Evolutionary conservation across 2,329 filamentous ascomycete genomes (phyloP), one percentile per base, ranked within the genome.

Genomic region (Paradendryphiella salina): DNA sequence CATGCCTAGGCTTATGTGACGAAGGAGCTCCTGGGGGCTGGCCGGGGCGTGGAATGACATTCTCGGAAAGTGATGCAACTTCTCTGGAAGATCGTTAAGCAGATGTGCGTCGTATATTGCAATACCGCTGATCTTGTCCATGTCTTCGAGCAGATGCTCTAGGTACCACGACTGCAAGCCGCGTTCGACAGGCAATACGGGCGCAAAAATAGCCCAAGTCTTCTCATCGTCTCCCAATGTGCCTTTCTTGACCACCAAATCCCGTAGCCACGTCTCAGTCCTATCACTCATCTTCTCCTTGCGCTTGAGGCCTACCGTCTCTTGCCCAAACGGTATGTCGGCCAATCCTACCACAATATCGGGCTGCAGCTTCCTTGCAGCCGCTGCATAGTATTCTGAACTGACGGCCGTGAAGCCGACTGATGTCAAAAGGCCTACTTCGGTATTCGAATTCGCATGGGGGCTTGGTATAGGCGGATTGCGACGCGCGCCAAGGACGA

Each of bases 201-300:
- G 81, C 2, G 82, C 83, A 60, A 86, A 85, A 28, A 85, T 77
- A 36, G 53, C 54, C 54, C 63, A 73, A 13, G 49, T 48, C 13
- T 55, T 64, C 47, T 70, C 68, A 1, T 38, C 58, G 28, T 65
- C 50, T 15, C 73, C 69, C 2, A 70, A 41, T 2, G 67, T 47
- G 18, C 47, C 73, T 46, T 75, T 70, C 21, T 74, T 69, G 13
- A 75, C 73, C 29, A 91, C 77, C 42, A 90, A 84, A 56, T 88
- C 82, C 18, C 84, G 82, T 14, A 93, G 78, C 90, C 91, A 97
- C 31, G 83, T 81, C 68, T 94, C 88, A 0, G 90, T 96, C 49
- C 93, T 82, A 66, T 94, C 90, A 18, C 85, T 86, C 85, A 96
- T 96, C 65, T 89, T 91, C 29, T 85, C 79, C 38, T 88, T 83